phyloP scores from a whole-genome alignment of 257 asterid genomes.

The Solanum medicagineum region DNA sequence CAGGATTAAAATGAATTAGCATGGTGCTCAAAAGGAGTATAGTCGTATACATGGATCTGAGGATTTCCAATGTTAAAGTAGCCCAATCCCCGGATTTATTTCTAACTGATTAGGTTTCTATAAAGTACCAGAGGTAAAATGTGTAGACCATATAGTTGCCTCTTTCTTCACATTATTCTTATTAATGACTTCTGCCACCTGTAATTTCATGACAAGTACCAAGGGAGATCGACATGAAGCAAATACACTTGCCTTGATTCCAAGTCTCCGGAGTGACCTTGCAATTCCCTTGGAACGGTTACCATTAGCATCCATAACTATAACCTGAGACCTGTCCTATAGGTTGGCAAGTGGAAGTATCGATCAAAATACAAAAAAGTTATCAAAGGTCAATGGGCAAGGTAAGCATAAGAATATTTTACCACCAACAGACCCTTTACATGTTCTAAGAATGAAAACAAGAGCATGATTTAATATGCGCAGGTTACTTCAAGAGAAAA shows the following conservation, averaged over 20 bases:
- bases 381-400: neutral
- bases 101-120: neutral
- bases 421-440: neutral
- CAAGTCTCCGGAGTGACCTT: conserved; percentile 74
- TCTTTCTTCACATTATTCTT: neutral
- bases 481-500: neutral
- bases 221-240: neutral
- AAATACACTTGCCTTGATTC: conserved; percentile 55
- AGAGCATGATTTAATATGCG: neutral
- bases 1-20: neutral
- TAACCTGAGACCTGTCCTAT: conserved; percentile 74
- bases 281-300: conserved; percentile 70
- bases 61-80: neutral
- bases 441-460: neutral
- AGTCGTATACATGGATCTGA: neutral
- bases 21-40: neutral
- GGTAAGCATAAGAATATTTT: neutral
- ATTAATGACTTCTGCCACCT: neutral
- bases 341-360: neutral
- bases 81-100: neutral
- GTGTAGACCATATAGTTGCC: neutral
- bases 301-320: conserved; percentile 91
- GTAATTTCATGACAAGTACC: neutral
- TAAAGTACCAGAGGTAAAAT: neutral
- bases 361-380: neutral